These are phyloP conservation scores for Mucor piriformis DNA, from an alignment of 371 early-diverging fungal species.

Conservation along the genomic window DNA sequence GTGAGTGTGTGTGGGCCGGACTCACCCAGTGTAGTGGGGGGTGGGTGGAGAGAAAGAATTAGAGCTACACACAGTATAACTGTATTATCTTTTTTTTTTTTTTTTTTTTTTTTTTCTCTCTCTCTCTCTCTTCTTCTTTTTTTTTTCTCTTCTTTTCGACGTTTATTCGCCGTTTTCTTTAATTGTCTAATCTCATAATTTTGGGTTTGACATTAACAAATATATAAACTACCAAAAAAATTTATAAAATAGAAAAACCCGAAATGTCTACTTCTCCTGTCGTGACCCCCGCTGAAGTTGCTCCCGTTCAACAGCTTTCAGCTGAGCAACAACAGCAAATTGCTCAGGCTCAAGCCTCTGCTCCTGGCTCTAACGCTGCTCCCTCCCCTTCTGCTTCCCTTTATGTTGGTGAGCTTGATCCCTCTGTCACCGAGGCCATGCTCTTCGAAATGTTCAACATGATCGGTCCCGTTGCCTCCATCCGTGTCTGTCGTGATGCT, in stretches of 20 bases:
- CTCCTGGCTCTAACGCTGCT: slow-evolving; percentile 40
- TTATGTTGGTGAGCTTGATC: slow-evolving; percentile 92
- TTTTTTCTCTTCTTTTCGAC: slow-evolving; percentile 32
- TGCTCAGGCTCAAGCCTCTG: slow-evolving; percentile 56
- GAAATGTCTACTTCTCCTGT: slow-evolving; percentile 56
- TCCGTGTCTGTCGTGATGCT: slow-evolving; percentile 98
- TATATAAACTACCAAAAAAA: slow-evolving; percentile 50
- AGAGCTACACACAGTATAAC: not conserved
- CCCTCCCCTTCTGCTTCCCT: slow-evolving; percentile 74
- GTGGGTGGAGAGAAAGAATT: not conserved
- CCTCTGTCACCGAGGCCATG: slow-evolving; percentile 95
- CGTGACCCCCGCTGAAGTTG: slow-evolving; percentile 54
- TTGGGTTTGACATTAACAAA: slow-evolving; percentile 30
- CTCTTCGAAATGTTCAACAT: slow-evolving; percentile 96
- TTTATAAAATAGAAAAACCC: slow-evolving; percentile 50
- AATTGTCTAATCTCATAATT: slow-evolving; percentile 31
- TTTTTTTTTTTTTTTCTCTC: slow-evolving; percentile 15
- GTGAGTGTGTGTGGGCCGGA: not conserved
- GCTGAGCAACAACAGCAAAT: slow-evolving; percentile 68
- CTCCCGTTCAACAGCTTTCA: slow-evolving; percentile 46
- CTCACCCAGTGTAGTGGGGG: not conserved
- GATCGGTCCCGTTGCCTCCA: slow-evolving; percentile 94
- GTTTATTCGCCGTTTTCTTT: slow-evolving; percentile 35
- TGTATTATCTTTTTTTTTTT: slow-evolving; percentile 1
- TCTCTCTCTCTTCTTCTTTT: slow-evolving; percentile 25